phyloP scores from a whole-genome alignment of 495 filamentous ascomycete species.

The Penicillium atrosanguineum region DNA sequence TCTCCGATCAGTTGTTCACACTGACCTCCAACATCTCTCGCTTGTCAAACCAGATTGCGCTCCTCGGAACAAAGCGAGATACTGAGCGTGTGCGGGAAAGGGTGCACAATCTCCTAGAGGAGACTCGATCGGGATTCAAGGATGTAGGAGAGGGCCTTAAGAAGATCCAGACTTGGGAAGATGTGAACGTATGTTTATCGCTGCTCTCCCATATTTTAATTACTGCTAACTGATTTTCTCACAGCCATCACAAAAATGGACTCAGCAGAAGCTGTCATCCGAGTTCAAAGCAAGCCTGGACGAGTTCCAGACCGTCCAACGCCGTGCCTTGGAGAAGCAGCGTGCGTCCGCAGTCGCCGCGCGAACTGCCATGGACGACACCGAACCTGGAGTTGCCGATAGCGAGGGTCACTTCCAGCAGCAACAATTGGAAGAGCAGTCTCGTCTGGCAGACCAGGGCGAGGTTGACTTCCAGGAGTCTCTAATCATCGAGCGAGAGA shows the following conservation, averaged over 20 bases:
- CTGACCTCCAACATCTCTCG: conserved; percentile 83
- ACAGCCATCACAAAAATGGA: conserved; percentile 88
- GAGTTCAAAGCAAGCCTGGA: conserved; percentile 84
- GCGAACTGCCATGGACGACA: conserved; percentile 67
- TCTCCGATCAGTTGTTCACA: conserved; percentile 81
- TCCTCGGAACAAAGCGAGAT: conserved; percentile 86
- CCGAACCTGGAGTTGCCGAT: conserved; percentile 31
- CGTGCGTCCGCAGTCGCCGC: conserved; percentile 80
- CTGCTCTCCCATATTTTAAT: not conserved
- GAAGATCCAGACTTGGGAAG: conserved; percentile 86
- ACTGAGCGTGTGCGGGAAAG: conserved; percentile 88
- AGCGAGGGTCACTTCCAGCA: conserved; percentile 51
- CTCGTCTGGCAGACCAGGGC: conserved; percentile 82
- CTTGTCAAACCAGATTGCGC: conserved; percentile 73
- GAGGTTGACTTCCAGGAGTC: conserved; percentile 98
- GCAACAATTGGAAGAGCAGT: conserved; percentile 72
- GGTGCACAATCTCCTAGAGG: conserved; percentile 80
- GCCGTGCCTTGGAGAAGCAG: conserved; percentile 86
- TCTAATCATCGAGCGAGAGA: conserved; percentile 90
- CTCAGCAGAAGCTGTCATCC: conserved; percentile 87
- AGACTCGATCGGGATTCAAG: conserved; percentile 84
- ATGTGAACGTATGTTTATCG: conserved; percentile 70
- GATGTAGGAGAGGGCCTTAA: conserved; percentile 90
- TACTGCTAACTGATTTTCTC: conserved; percentile 9
- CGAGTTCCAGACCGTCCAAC: conserved; percentile 89